These are phyloP conservation scores for Aspergillus sp. DNA, from an alignment of 2,329 filamentous ascomycete genomes.

Conservation along the genomic window DNA sequence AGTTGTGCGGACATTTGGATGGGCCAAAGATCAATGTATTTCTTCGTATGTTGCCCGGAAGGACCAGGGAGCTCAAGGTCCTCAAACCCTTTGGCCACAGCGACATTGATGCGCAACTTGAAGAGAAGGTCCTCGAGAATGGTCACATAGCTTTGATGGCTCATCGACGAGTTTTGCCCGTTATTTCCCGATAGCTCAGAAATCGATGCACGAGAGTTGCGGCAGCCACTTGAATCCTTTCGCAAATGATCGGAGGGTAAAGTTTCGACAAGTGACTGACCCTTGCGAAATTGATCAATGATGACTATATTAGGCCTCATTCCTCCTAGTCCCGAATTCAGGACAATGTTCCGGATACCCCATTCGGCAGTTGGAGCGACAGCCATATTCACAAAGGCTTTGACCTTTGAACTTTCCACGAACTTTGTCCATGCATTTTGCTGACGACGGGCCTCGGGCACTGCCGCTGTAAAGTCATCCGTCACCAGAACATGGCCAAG, in stretches of 20 bases:
- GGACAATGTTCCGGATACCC: conserved; percentile 78
- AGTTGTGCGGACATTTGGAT: conserved; percentile 92
- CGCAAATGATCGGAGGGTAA: conserved; percentile 45
- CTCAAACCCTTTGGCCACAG: conserved; percentile 78
- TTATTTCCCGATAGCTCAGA: conserved; percentile 61
- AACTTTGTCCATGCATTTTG: conserved; percentile 83
- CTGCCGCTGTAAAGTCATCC: conserved; percentile 73
- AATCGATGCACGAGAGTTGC: conserved; percentile 11
- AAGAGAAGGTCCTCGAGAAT: conserved; percentile 79
- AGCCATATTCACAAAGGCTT: conserved; percentile 83
- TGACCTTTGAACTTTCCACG: conserved; percentile 82
- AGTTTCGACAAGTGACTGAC: conserved; percentile 57
- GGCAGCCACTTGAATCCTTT: conserved; percentile 21
- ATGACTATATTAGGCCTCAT: conserved; percentile 89
- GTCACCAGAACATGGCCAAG: conserved; percentile 86
- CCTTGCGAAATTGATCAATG: conserved; percentile 69
- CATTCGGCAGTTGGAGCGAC: conserved; percentile 81
- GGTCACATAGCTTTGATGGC: conserved; percentile 72
- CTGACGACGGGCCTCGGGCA: conserved; percentile 77
- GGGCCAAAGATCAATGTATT: conserved; percentile 84
- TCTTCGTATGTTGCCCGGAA: conserved; percentile 62
- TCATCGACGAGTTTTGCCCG: conserved; percentile 66
- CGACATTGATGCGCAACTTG: conserved; percentile 77
- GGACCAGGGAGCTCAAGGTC: conserved; percentile 68
- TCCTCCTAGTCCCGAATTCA: conserved; percentile 78